Base-by-base conservation (phyloP, 768 basidiomycete genomes). In the Mycena vulgaris region DNA sequence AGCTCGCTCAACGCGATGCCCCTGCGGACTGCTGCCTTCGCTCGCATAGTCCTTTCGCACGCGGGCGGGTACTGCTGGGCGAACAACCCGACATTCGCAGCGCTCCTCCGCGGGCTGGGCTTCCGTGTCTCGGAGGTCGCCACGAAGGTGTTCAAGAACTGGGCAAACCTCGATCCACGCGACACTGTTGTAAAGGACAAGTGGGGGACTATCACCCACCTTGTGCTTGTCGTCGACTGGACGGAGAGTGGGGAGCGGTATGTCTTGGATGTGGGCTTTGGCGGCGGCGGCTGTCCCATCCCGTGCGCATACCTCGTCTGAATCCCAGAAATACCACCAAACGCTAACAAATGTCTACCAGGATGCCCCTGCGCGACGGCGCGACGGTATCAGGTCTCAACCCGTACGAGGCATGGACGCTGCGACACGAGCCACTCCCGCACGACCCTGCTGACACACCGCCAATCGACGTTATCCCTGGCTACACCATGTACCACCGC, bases 121-220 rank as follows among this genome's bases (percentile, higher is more conserved):
- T 73, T 66, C 31, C 68, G 72, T 8, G 72, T 73, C 14, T 73
- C 72, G 39, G 72, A 73, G 57, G 60, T 57, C 28, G 65, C 72
- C 27, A 37, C 72, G 1, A 73, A 73, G 68, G 72, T 73, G 64
- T 73, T 59, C 61, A 73, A 73, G 52, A 63, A 64, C 35, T 73
- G 72, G 72, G 72, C 72, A 19, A 67, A 66, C 25, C 60, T 73
- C 47, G 72, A 73, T 27, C 56, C 72, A 14, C 9, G 13, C 17
- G 68, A 67, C 23, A 23, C 27, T 35, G 56, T 58, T 0, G 65
- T 67, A 19, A 66, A 56, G 39, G 57, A 73, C 61, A 55, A 63
- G 35, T 73, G 72, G 72, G 72, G 72, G 28, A 73, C 72, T 11
- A 63, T 70, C 27, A 69, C 72, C n/a, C 72, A 73, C 28, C 7